Conservation (phyloP, 108 stramenopile species). For the Cyclotella kingstonii region DNA sequence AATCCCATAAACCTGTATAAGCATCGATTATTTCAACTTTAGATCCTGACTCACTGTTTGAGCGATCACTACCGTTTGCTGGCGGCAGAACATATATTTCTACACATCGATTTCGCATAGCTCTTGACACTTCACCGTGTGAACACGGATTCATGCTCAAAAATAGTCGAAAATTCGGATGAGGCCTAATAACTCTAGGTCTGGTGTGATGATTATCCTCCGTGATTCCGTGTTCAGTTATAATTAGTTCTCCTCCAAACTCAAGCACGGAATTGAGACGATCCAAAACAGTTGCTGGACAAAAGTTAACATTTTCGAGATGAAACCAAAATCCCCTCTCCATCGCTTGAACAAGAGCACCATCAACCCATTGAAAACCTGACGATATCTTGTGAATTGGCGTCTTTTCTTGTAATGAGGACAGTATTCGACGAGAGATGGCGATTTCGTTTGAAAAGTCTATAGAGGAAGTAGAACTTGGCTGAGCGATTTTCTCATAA, state of each 20-base stretch:
- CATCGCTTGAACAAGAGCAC: conserved; percentile 91
- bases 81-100: conserved; percentile 76
- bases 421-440: conserved; percentile 16
- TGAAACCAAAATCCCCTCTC: conserved; percentile 91
- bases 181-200: conserved; percentile 78
- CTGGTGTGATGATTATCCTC: conserved; percentile 40
- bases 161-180: conserved; percentile 94
- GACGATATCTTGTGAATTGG: conserved; percentile 17
- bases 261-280: conserved; percentile 96
- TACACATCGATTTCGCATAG: conserved; percentile 99
- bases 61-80: conserved; percentile 1
- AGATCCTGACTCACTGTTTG: conserved; percentile 1
- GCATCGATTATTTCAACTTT: conserved; percentile 34
- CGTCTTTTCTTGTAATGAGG: conserved; percentile 7
- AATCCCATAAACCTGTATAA: conserved; percentile 30
- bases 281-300: conserved; percentile 96
- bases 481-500: conserved; percentile 10
- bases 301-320: conserved; percentile 94
- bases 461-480: conserved; percentile 5
- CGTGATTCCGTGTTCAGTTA: conserved; percentile 88
- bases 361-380: conserved; percentile 94
- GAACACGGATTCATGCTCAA: conserved; percentile 84
- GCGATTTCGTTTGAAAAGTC: conserved; percentile 12
- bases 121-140: conserved; percentile 94
- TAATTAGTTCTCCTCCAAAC: conserved; percentile 85